Conservation (phyloP, 2,329 filamentous ascomycete genomes). For the Neopestalotiopsis sp. region DNA sequence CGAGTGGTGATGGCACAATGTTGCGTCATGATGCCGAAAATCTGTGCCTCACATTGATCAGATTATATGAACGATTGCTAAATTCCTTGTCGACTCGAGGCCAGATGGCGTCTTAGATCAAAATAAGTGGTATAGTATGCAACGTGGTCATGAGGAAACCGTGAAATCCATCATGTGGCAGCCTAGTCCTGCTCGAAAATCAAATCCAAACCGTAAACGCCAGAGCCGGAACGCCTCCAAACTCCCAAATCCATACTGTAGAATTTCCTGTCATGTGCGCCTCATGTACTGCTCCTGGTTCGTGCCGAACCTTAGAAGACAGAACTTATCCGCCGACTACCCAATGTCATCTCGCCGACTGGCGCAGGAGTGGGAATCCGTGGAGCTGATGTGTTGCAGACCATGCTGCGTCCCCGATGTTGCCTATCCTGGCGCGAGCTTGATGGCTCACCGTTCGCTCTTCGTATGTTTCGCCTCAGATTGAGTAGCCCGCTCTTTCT, state of each 20-base stretch:
- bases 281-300: neutral
- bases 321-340: neutral
- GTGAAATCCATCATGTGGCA: neutral
- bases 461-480: neutral
- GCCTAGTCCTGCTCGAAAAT: neutral
- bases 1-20: no score
- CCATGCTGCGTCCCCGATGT: neutral
- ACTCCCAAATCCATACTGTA: neutral
- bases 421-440: neutral
- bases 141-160: neutral
- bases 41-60: no score
- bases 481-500: conserved; percentile 1
- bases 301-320: neutral
- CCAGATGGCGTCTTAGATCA: neutral
- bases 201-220: neutral
- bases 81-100: neutral
- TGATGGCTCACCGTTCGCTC: neutral
- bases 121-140: neutral
- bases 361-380: neutral
- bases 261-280: neutral
- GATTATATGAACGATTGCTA: neutral
- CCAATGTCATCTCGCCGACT: neutral
- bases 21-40: no score
- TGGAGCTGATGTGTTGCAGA: neutral
- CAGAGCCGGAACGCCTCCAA: conserved; percentile 3